Base-by-base conservation (phyloP, 768 basidiomycete genomes). In the Dentipellis sp. region DNA sequence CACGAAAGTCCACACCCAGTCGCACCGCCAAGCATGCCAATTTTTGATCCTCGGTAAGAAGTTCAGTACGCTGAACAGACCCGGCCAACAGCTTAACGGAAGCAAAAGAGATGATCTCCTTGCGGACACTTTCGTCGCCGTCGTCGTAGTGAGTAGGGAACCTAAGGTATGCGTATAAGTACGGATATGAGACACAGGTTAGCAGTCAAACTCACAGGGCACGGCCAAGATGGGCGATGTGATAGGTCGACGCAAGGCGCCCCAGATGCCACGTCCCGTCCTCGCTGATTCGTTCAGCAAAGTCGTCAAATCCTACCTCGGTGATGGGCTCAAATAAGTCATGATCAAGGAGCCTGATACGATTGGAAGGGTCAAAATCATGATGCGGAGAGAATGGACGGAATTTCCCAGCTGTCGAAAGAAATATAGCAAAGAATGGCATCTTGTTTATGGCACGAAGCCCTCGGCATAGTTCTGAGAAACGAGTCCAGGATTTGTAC, bases 1-100 rank as follows among this genome's bases (percentile, higher is more conserved):
- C 61, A 19, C 64, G 58, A 62, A 71, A 72, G 40, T 67, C 63
- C 45, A 70, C 57, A 19, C 68, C 63, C 11, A 71, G 50, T 16
- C 68, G 68, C 23, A 48, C 42, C 7, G 55, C 55, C 10, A 63
- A 40, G 45, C 60, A 61, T 9, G 60, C 58, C 45, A 62, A 21
- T 34, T 36, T 14, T 35, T 55, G 49, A 4, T n/a, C 22, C 9
- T 37, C 11, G 21, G 10, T n/a, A n/a, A 38, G 10, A 11, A 38
- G 3, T 19, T 9, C 16, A 9, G 38, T 2, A 22, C n/a, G 6
- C 14, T 14, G 34, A 21, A 5, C 16, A 10, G 40, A 17, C 14
- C 38, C 23, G 6, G 29, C 29, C 22, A 56, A 19, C 10, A 62
- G 52, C 56, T 62, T 59, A 3, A 23, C 12, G 14, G 16, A 16